Evolutionary conservation across 1,284 basidiomycete genomes (phyloP).

Genomic region (Phellinidium pouzarii): DNA sequence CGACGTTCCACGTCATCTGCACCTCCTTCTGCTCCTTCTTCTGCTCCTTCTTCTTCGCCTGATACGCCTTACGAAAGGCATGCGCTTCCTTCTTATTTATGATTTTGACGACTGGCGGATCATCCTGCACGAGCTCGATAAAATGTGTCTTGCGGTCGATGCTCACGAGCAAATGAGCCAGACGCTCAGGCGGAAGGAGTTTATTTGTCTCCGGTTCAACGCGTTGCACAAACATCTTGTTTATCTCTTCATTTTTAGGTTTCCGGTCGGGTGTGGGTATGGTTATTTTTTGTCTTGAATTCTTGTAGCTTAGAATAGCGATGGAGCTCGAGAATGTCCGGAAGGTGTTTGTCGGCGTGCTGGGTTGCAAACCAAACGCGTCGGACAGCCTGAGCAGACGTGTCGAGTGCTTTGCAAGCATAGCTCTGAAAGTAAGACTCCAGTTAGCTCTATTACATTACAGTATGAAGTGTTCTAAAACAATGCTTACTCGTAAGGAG

Average conservation of each 20-base stretch:
- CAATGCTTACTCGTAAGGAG: no score
- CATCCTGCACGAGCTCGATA: slow-evolving; percentile 43
- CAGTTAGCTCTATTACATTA: neutral
- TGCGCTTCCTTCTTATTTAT: slow-evolving; percentile 33
- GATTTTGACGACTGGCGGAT: slow-evolving; percentile 50
- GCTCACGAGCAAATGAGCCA: slow-evolving; percentile 34
- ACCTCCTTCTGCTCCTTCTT: slow-evolving; percentile 56
- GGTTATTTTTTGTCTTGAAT: neutral
- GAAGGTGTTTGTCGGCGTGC: neutral
- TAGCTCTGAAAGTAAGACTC: neutral
- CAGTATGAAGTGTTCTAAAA: no score
- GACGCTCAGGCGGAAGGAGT: slow-evolving; percentile 30
- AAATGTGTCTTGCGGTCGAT: slow-evolving; percentile 36
- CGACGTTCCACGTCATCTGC: slow-evolving; percentile 66
- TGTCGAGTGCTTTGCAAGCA: neutral
- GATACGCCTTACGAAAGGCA: slow-evolving; percentile 31
- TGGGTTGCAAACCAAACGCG: neutral
- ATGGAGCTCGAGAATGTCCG: slow-evolving; percentile 4
- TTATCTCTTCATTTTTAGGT: slow-evolving; percentile 30
- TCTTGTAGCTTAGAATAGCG: neutral
- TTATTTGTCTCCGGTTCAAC: slow-evolving; percentile 42
- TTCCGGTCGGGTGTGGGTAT: neutral
- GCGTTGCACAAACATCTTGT: slow-evolving; percentile 37
- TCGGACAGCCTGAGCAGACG: neutral
- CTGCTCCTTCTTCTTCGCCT: slow-evolving; percentile 23